Conservation (phyloP, 305 asterid genomes). For the Fraxinus greggii region DNA sequence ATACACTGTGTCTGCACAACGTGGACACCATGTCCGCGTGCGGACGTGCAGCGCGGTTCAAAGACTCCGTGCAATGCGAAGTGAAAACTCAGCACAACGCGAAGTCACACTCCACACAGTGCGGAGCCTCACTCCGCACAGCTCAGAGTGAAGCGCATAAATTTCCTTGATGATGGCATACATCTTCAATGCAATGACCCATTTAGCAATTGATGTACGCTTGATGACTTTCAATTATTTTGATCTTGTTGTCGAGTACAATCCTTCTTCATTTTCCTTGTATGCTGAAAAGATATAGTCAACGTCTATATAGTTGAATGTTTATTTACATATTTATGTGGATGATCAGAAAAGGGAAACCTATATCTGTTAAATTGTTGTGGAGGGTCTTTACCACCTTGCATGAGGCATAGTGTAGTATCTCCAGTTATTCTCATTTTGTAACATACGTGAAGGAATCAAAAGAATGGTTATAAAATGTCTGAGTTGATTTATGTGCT, state of each 20-base stretch:
- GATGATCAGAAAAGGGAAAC: slow-evolving; percentile 4
- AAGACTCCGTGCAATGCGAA: too few relatives aligned
- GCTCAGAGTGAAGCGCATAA: too few relatives aligned
- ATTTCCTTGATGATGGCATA: slow-evolving; percentile 81
- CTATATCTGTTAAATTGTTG: not conserved
- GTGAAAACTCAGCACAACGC: too few relatives aligned
- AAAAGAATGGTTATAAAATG: slow-evolving; percentile 3
- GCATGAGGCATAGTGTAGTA: not conserved
- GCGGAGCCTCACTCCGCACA: too few relatives aligned
- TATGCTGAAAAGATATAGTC: slow-evolving; percentile 77
- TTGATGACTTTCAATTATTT: slow-evolving; percentile 79
- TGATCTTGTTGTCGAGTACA: slow-evolving; percentile 74
- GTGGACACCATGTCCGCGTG: too few relatives aligned
- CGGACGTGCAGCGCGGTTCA: too few relatives aligned
- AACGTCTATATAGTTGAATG: slow-evolving; percentile 6
- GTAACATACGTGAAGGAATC: not conserved
- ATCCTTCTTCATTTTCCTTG: slow-evolving; percentile 65
- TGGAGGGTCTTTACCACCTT: not conserved
- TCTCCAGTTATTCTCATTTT: slow-evolving; percentile 9
- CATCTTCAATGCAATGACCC: slow-evolving; percentile 82
- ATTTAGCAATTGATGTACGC: slow-evolving; percentile 76
- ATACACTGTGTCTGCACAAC: too few relatives aligned
- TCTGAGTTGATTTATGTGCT: not conserved
- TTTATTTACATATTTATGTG: not conserved
- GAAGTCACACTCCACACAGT: too few relatives aligned